A percentile compares a stretch with the other conserved stretches of the same genome.
These are phyloP conservation scores for Thozetella sp. DNA, from an alignment of 495 filamentous ascomycete genomes.

Conservation along the genomic window DNA sequence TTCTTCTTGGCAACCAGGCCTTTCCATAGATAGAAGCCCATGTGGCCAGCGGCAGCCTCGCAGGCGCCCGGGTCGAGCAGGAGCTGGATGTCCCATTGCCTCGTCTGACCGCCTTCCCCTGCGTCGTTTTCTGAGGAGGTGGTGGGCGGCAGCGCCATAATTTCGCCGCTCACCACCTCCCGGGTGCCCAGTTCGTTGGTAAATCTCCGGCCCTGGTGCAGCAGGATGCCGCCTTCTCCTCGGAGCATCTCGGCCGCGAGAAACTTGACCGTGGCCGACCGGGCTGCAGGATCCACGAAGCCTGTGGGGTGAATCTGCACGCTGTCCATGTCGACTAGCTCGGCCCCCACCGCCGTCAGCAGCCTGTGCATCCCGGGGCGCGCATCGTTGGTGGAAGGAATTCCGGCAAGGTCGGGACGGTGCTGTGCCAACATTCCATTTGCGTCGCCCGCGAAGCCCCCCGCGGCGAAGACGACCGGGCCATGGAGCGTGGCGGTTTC, in stretches of 20 bases:
- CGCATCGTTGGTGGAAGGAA: slow-evolving; percentile 63
- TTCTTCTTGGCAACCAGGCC: slow-evolving; percentile 53
- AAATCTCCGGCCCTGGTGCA: slow-evolving; percentile 48
- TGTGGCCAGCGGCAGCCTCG: slow-evolving; percentile 47
- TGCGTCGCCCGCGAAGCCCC: slow-evolving; percentile 62
- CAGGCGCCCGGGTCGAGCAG: slow-evolving; percentile 60
- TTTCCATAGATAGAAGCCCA: slow-evolving; percentile 63
- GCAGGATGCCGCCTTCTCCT: slow-evolving; percentile 59
- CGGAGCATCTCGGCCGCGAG: slow-evolving; percentile 62
- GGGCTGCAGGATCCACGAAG: slow-evolving; percentile 64
- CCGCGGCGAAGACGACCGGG: slow-evolving; percentile 56
- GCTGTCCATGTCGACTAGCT: slow-evolving; percentile 58
- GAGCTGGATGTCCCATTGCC: slow-evolving; percentile 57
- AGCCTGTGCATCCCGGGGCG: slow-evolving; percentile 48
- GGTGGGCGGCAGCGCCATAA: slow-evolving; percentile 39
- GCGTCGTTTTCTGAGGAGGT: slow-evolving; percentile 7
- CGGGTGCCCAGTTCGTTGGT: slow-evolving; percentile 60
- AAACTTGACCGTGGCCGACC: slow-evolving; percentile 47
- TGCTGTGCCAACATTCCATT: slow-evolving; percentile 52
- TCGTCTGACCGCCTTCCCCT: slow-evolving; percentile 10
- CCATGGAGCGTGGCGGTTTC: slow-evolving; percentile 35
- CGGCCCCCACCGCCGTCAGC: slow-evolving; percentile 46
- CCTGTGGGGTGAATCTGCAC: slow-evolving; percentile 70
- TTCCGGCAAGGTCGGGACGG: slow-evolving; percentile 54
- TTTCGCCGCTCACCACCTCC: slow-evolving; percentile 49